Evolutionary conservation across 2,329 filamentous ascomycete genomes (phyloP), one percentile per base, ranked within the genome.

Genomic region (Grosmannia huntii): DNA sequence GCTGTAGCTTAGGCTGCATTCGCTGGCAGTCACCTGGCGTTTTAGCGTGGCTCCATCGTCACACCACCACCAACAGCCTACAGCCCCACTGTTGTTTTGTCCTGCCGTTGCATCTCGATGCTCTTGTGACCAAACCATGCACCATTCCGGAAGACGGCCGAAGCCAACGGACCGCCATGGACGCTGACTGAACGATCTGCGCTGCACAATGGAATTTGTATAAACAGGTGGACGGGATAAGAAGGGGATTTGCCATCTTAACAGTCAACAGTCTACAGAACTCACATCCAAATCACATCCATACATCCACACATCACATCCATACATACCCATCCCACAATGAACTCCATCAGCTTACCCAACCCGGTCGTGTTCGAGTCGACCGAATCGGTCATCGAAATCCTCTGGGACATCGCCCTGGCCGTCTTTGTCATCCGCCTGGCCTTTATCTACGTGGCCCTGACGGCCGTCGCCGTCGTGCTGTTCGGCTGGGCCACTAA

Each of bases 331-430:
- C n/a, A n/a, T n/a, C n/a, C n/a, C n/a, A n/a, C n/a, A 6, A 41
- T 53, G 33, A 53, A 38, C 36, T 10, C 50, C 46, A 5, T 23
- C 5, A 41, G 36, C 41, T 55, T 62, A 41, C 21, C 48, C 4
- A 53, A 52, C 27, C 56, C 49, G 9, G 14, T 64, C 52, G 59
- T 68, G 48, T 69, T 71, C 57, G 64, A 69, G 50, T 69, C 69
- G 6, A 66, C 65, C 23, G 66, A 70, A 57, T 67, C 68, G 6
- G 66, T 71, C 38, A 66, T 73, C 56, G 68, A 71, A 46, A 55
- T 72, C 55, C 65, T 73, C 57, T 73, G 70, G 70, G 68, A 72
- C 62, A 62, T 72, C 21, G 67, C 69, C 48, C 64, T 73, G 14
- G 65, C 66, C 41, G 65, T 70, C 58, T 72, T 71, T 64, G 59